Base-by-base conservation (phyloP, 306 rosid genomes). In the Arachis hypogaea region DNA sequence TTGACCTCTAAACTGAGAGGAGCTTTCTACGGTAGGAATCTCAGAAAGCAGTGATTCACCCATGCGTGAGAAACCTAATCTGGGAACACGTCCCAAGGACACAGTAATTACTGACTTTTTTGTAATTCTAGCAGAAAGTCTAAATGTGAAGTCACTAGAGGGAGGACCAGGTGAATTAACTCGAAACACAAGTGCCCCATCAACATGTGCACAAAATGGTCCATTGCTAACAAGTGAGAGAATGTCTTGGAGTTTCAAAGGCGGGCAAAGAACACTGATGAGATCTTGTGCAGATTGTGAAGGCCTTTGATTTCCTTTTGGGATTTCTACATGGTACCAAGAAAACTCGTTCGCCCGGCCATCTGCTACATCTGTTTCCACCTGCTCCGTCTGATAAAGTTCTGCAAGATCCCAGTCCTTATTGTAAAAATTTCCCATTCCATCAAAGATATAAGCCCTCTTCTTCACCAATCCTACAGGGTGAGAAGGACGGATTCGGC, bases 281-380 rank as follows among this genome's bases (percentile, higher is more conserved):
- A 94, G 85, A 57, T 88, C 84, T 65, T 92, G 93, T 14, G 97
- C 95, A 82, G 93, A 92, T 73, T 92, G 93, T n/a, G 89, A 79
- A 52, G 92, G 79, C 64, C 83, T 92, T 36, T 87, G 89, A 80
- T 88, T 87, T 66, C 85, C 95, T 74, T 88, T 94, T 2, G 99
- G 96, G 64, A 94, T 91, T 63, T 94, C 97, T n/a, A 88, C 97
- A 77, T 94, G 99, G 82, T 94, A 92, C 99, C 99, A 94, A 78
- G 96, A 89, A 71, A 94, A 94, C 81, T 92, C 96, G 12, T 85
- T 86, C 59, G 75, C 90, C 49, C 82, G 75, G 4, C 93, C 95
- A 68, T 89, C 95, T 11, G 68, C 58, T 22, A 65, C 82, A 78
- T 79, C 90, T 79, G 68, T 59, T 62, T 84, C 89, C 75, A 83